phyloP scores from a whole-genome alignment of 805 yeast species.

The Zygosaccharomyces pseudorouxii region DNA sequence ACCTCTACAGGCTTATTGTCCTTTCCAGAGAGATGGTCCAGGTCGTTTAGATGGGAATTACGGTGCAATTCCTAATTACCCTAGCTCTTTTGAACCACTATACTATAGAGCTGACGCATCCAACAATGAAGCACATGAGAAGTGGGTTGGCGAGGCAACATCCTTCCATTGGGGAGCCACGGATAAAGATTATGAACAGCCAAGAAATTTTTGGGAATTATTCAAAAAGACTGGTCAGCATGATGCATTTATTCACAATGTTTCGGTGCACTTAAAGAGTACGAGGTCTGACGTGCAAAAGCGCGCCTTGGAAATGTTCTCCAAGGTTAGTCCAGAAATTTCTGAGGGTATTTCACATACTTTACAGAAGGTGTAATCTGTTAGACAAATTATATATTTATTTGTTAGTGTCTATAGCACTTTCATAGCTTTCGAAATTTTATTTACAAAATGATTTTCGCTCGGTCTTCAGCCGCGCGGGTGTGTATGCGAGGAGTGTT shows the following conservation, averaged over 20 bases:
- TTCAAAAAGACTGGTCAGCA: constrained; percentile 62
- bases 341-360: constrained; percentile 38
- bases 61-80: constrained; percentile 46
- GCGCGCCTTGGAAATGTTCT: constrained; percentile 57
- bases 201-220: constrained; percentile 60
- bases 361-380: too few relatives aligned
- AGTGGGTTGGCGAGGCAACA: constrained; percentile 59
- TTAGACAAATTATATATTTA: too few relatives aligned
- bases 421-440: too few relatives aligned
- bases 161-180: constrained; percentile 63
- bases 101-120: constrained; percentile 26
- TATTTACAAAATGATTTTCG: too few relatives aligned
- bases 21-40: constrained; percentile 60
- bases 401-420: too few relatives aligned
- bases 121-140: constrained; percentile 46
- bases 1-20: constrained; percentile 34
- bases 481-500: too few relatives aligned
- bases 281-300: constrained; percentile 65
- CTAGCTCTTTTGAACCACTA: constrained; percentile 41
- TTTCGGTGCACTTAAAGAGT: constrained; percentile 52
- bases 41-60: constrained; percentile 43
- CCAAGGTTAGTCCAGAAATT: constrained; percentile 55
- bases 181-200: constrained; percentile 58
- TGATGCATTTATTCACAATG: constrained; percentile 60
- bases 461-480: too few relatives aligned